Base-by-base conservation (phyloP, 768 basidiomycete genomes). In the Peribolospora baueri region DNA sequence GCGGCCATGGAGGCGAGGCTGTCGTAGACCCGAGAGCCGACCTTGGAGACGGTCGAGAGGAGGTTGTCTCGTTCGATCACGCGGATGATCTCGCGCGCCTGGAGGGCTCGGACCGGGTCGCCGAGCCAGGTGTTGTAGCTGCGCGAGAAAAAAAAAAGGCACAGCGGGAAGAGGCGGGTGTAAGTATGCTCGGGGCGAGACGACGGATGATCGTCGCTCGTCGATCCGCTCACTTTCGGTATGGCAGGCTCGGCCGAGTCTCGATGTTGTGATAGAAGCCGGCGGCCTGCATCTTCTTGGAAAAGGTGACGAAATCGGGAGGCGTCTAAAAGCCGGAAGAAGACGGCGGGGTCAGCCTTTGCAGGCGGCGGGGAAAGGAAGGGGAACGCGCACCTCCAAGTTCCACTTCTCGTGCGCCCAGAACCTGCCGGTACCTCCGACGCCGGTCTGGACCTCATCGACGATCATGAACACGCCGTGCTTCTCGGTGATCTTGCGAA, bases 381-480 rank as follows among this genome's bases (percentile, higher is more conserved):
- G 25, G 1, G 25, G 1, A 25, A 25, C 1, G 25, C 25, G 25
- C 25, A 25, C 25, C 25, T 61, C 48, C 42, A 70, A 57, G 8
- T 58, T 62, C 71, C 71, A 72, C 53, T 69, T 65, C 52, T 71
- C 70, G 62, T 70, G 68, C 4, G 70, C 70, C 71, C 71, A 72
- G 62, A 72, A 70, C 25, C 60, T 61, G 7, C 71, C 71, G 1
- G 71, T 71, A 0, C 70, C 70, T 36, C 61, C 71, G 13, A 70
- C 66, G 14, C 71, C 71, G 10, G 71, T 72, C 56, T 72, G 71
- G 0, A 70, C 70, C 58, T 66, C 64, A 57, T 67, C 67, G 51
- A 70, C 68, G 56, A 72, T 72, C 57, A 72, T 64, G 65, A 58
- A 69, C 1, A 67, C 70, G 3, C 65, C 67, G 54, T 70, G 65